These are phyloP conservation scores for Paecilomyces sp. DNA, from an alignment of 2,329 filamentous ascomycete species.

Conservation along the genomic window DNA sequence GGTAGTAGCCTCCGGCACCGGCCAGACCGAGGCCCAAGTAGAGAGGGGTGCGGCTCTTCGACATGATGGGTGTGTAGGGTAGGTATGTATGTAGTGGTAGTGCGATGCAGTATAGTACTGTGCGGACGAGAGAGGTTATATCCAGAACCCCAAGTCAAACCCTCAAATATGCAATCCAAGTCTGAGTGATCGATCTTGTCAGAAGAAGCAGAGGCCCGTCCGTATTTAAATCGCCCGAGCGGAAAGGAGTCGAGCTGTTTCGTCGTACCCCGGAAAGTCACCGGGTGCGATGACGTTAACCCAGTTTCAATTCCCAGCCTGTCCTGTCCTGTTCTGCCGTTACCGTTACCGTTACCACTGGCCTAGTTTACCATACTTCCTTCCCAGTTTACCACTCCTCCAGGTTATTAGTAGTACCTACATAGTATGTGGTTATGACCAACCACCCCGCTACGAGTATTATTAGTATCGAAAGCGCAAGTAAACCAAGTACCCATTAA, in stretches of 20 bases:
- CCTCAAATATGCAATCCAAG: neutral
- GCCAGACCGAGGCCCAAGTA: slow-evolving; percentile 52
- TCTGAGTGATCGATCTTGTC: no score
- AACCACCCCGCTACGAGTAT: no score
- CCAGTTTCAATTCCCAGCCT: neutral
- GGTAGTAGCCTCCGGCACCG: slow-evolving; percentile 75
- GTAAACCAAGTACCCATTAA: neutral
- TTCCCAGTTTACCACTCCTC: no score
- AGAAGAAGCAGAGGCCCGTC: no score
- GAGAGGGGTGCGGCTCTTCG: slow-evolving; percentile 27
- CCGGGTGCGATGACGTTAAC: neutral
- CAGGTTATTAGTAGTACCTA: no score
- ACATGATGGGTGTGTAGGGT: slow-evolving; percentile 2
- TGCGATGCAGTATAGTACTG: no score
- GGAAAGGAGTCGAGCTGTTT: neutral
- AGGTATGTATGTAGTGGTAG: neutral
- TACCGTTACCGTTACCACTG: no score
- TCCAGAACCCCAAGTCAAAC: neutral
- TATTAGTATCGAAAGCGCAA: no score
- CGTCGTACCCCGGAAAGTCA: neutral
- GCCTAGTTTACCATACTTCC: no score
- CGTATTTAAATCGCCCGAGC: neutral
- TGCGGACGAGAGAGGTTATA: neutral
- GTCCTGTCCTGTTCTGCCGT: neutral
- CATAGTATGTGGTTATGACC: no score